These are phyloP conservation scores for Psilocybe cyanescens DNA, from an alignment of 768 basidiomycete species.

Conservation along the genomic window DNA sequence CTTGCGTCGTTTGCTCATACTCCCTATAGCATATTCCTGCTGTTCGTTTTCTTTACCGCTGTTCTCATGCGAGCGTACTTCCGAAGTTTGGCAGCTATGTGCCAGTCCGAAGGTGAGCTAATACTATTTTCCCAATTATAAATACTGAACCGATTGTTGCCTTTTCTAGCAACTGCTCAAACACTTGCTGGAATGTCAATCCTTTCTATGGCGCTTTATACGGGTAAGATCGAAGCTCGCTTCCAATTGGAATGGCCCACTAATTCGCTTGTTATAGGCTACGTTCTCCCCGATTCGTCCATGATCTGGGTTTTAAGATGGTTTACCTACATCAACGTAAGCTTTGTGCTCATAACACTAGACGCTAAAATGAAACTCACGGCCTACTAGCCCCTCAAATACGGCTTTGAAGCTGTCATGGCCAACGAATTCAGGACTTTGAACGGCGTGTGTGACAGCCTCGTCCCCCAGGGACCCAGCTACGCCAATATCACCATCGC, in stretches of 20 bases:
- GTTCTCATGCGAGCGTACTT: constrained; percentile 80
- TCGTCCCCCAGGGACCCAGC: constrained; percentile 65
- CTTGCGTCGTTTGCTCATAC: constrained; percentile 22
- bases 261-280: constrained; percentile 15
- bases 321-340: constrained; percentile 65
- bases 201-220: constrained; percentile 32
- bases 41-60: constrained; percentile 61
- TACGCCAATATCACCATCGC: constrained; percentile 56
- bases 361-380: not conserved
- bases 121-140: not conserved
- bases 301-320: constrained; percentile 72
- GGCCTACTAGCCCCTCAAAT: constrained; percentile 33
- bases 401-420: constrained; percentile 75
- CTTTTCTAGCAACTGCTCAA: constrained; percentile 55
- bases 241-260: not conserved
- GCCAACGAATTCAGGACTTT: constrained; percentile 81
- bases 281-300: constrained; percentile 53
- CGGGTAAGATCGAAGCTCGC: constrained; percentile 22
- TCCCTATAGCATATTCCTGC: constrained; percentile 57
- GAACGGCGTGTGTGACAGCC: constrained; percentile 55
- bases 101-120: constrained; percentile 40
- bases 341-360: constrained; percentile 18
- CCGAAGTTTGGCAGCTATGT: constrained; percentile 65
- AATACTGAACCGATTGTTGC: not conserved
- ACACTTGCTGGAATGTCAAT: constrained; percentile 50